These are phyloP conservation scores for Chaetomium tenue DNA, from an alignment of 495 filamentous ascomycete genomes.

Conservation along the genomic window DNA sequence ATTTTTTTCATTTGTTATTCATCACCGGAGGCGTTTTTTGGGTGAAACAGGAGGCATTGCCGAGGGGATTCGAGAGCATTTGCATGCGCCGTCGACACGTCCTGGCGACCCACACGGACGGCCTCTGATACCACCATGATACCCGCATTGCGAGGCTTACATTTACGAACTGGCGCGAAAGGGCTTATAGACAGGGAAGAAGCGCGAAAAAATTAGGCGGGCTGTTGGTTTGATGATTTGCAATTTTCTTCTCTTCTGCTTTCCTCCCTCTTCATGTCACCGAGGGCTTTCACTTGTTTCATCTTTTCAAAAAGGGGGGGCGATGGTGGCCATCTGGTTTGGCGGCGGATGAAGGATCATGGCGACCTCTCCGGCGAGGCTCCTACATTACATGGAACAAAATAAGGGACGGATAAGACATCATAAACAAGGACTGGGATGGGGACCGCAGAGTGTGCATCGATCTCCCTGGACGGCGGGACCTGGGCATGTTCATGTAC, in stretches of 20 bases:
- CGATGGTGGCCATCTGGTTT: background rate
- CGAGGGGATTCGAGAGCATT: background rate
- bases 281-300: background rate
- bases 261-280: background rate
- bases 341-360: background rate
- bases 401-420: constrained; percentile 14
- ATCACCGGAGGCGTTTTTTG: constrained; percentile 13
- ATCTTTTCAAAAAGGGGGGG: background rate
- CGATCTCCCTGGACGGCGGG: background rate
- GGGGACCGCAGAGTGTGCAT: constrained; percentile 2
- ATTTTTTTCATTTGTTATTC: constrained; percentile 6
- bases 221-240: constrained; percentile 1
- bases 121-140: constrained; percentile 23
- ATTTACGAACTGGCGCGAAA: constrained; percentile 23
- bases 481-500: constrained; percentile 8
- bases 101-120: constrained; percentile 16
- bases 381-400: background rate
- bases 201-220: constrained; percentile 22
- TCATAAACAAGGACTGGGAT: constrained; percentile 14
- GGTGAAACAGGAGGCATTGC: background rate
- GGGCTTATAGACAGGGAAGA: constrained; percentile 25
- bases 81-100: constrained; percentile 22
- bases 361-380: background rate
- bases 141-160: constrained; percentile 27
- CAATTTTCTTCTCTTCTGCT: background rate